These are phyloP conservation scores for Trichophyton simii DNA, from an alignment of 2,329 filamentous ascomycete genomes.

Conservation along the genomic window DNA sequence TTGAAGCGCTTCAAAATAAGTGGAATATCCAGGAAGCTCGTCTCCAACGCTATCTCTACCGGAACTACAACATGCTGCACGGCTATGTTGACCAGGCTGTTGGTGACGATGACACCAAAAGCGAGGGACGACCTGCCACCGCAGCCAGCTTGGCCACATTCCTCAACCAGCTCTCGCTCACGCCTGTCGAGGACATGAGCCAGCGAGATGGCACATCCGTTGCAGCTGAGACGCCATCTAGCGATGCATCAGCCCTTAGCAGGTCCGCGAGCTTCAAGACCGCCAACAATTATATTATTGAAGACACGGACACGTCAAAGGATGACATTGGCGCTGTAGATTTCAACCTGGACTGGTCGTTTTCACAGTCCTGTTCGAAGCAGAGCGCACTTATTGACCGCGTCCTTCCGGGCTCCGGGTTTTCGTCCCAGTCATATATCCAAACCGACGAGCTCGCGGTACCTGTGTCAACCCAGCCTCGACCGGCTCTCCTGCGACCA, in stretches of 20 bases:
- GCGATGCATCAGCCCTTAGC: background rate
- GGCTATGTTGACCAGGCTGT: constrained; percentile 18
- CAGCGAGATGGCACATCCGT: background rate
- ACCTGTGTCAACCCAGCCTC: constrained; percentile 7
- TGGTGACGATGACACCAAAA: constrained; percentile 22
- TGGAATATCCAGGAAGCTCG: constrained; percentile 35
- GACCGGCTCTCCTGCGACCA: constrained; percentile 3
- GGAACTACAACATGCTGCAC: constrained; percentile 34
- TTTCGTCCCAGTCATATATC: background rate
- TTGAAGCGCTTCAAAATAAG: constrained; percentile 25
- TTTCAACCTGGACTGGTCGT: background rate
- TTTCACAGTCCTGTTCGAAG: background rate
- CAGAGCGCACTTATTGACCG: background rate
- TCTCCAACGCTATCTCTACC: constrained; percentile 33
- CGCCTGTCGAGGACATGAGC: constrained; percentile 19
- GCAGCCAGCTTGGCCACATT: constrained; percentile 28
- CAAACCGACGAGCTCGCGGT: background rate
- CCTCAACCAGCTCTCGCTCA: constrained; percentile 28
- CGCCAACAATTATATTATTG: background rate
- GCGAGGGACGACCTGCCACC: constrained; percentile 27
- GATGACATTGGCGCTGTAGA: background rate
- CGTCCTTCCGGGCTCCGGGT: background rate
- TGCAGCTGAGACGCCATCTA: background rate
- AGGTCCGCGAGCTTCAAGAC: background rate
- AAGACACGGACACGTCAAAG: background rate